Evolutionary conservation across 78 protist species (phyloP).

Genomic region (Dictyostelium purpureum): DNA sequence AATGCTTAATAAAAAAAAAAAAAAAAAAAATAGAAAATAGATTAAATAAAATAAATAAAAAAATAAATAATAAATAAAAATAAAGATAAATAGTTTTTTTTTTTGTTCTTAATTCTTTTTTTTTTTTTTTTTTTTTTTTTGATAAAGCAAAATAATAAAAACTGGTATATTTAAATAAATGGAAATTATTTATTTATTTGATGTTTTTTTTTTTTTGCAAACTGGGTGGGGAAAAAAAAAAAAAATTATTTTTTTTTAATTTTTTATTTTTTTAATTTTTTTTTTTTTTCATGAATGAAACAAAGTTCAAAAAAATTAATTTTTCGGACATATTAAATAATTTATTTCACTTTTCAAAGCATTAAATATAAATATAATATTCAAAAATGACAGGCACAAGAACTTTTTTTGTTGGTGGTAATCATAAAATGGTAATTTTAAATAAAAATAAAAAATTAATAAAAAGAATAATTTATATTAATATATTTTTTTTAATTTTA

Average conservation of each 20-base stretch:
- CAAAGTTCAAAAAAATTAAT: not conserved
- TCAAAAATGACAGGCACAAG: constrained; percentile 24
- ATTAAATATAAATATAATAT: not conserved
- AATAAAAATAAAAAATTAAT: not conserved
- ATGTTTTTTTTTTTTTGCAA: too few species aligned
- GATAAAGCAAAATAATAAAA: too few species aligned
- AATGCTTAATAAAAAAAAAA: not conserved
- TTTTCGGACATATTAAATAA: not conserved
- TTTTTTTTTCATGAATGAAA: not conserved
- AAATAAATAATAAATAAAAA: too few species aligned
- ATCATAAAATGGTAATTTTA: constrained; percentile 48
- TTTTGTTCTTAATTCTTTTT: too few species aligned
- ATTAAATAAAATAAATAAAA: too few species aligned
- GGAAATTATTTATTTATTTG: too few species aligned
- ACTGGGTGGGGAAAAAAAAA: not conserved
- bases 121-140: too few species aligned
- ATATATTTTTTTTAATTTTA: not conserved
- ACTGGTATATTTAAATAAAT: too few species aligned
- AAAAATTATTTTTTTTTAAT: not conserved
- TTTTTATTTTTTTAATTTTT: not conserved
- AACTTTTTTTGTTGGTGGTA: constrained; percentile 85
- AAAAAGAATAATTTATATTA: too few species aligned
- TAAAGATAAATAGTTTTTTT: too few species aligned
- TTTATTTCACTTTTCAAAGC: too few species aligned
- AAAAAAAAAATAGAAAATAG: not conserved